phyloP scores from a whole-genome alignment of 2,329 filamentous ascomycete species.

The Botrytis sinoallii region DNA sequence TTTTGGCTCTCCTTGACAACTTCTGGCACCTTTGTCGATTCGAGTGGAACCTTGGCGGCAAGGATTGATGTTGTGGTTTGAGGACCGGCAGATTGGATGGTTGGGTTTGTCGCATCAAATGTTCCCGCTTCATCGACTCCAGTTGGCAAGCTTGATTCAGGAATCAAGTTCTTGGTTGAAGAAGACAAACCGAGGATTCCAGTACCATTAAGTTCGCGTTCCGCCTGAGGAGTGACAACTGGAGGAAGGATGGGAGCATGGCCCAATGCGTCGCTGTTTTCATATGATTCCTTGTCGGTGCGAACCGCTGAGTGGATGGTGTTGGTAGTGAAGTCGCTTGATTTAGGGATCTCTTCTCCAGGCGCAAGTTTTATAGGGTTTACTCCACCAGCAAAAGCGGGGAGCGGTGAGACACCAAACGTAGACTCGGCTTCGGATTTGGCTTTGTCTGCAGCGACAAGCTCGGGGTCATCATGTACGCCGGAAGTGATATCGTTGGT shows the following conservation, averaged over 20 bases:
- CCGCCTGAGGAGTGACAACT: constrained; percentile 43
- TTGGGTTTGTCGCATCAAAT: constrained; percentile 53
- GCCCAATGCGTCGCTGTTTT: constrained; percentile 65
- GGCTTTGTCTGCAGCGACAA: constrained; percentile 53
- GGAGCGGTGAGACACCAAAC: constrained; percentile 59
- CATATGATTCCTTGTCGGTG: constrained; percentile 81
- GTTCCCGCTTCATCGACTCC: constrained; percentile 42
- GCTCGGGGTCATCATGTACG: constrained; percentile 77
- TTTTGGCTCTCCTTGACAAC: constrained; percentile 71
- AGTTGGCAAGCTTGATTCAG: constrained; percentile 78
- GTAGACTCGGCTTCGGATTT: constrained; percentile 42
- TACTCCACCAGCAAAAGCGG: constrained; percentile 59
- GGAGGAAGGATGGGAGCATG: constrained; percentile 35
- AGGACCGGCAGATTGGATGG: constrained; percentile 50
- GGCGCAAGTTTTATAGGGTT: constrained; percentile 80
- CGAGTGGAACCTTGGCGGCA: constrained; percentile 44
- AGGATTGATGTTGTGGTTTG: constrained; percentile 43
- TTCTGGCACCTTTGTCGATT: constrained; percentile 51
- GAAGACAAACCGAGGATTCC: constrained; percentile 51
- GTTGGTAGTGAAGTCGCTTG: constrained; percentile 60
- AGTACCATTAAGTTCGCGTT: constrained; percentile 35
- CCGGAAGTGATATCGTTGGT: constrained; percentile 67
- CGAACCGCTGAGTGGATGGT: constrained; percentile 69
- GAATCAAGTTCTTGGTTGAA: constrained; percentile 64
- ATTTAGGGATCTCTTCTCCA: constrained; percentile 75